These are phyloP conservation scores for Mycosphaerella sp. DNA, from an alignment of 2,329 filamentous ascomycete species.

Conservation along the genomic window DNA sequence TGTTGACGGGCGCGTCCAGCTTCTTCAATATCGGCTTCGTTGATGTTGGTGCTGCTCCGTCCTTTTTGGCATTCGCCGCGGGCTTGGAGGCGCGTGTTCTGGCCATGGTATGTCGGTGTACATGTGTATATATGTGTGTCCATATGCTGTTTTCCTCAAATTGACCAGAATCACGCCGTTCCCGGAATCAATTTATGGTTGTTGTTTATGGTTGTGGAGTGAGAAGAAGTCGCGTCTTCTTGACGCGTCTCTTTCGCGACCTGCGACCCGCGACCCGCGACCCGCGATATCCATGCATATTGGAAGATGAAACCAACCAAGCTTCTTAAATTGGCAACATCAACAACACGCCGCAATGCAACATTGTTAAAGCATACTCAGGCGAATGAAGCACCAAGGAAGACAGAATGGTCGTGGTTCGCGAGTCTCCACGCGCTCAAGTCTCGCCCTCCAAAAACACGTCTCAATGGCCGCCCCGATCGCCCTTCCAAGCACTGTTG, in stretches of 20 bases:
- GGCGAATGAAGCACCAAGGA: background rate
- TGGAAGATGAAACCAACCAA: too few relatives aligned
- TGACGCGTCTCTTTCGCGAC: slow-evolving; percentile 15
- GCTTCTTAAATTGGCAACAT: background rate
- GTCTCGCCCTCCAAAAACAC: slow-evolving; percentile 42
- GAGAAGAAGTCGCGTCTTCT: slow-evolving; percentile 4
- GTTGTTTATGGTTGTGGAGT: background rate
- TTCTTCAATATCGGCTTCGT: slow-evolving; percentile 19
- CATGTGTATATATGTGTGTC: background rate
- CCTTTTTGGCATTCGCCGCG: slow-evolving; percentile 14
- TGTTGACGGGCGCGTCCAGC: slow-evolving; percentile 35
- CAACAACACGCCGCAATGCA: slow-evolving; percentile 1
- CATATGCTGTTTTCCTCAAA: background rate
- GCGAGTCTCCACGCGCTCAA: slow-evolving; percentile 44
- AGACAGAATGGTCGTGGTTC: slow-evolving; percentile 39
- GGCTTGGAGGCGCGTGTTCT: slow-evolving; percentile 31
- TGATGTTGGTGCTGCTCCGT: background rate
- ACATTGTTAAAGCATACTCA: background rate
- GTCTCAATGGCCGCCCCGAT: slow-evolving; percentile 55
- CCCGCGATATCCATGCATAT: too few relatives aligned
- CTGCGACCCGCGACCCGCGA: too few relatives aligned
- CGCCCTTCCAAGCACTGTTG: slow-evolving; percentile 56
- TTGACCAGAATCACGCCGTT: background rate
- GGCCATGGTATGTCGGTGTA: slow-evolving; percentile 14
- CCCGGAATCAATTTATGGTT: too few relatives aligned